These are phyloP conservation scores for Austroboletus festivus DNA, from an alignment of 768 basidiomycete species.

Conservation along the genomic window DNA sequence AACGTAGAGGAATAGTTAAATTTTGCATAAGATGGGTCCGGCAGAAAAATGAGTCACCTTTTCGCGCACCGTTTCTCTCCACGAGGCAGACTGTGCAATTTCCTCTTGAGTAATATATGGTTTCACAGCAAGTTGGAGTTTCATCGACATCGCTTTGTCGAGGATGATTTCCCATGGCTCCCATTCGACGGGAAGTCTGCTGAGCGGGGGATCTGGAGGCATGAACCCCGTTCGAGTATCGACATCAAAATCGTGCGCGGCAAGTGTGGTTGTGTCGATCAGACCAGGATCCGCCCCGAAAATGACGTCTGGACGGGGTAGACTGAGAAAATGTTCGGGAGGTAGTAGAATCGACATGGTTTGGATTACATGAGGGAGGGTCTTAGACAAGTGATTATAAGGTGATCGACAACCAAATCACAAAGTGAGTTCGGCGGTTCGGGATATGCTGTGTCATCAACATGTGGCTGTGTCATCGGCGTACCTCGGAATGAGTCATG, in stretches of 20 bases:
- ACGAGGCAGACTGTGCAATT: slow-evolving; percentile 41
- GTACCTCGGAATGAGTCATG: too few relatives aligned
- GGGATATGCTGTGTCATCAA: neutral
- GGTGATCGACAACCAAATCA: too few relatives aligned
- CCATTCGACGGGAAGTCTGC: slow-evolving; percentile 59
- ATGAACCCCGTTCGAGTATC: slow-evolving; percentile 90
- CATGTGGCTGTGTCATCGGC: neutral
- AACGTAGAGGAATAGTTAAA: too few relatives aligned
- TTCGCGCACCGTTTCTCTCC: slow-evolving; percentile 50
- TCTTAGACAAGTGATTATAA: too few relatives aligned
- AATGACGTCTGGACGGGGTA: slow-evolving; percentile 32
- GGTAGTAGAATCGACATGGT: slow-evolving; percentile 15
- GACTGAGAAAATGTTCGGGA: slow-evolving; percentile 34
- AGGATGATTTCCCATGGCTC: slow-evolving; percentile 69
- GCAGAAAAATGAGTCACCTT: slow-evolving; percentile 36
- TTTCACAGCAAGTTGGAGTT: slow-evolving; percentile 57
- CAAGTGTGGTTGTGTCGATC: slow-evolving; percentile 60
- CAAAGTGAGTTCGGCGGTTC: neutral
- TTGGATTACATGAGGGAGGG: neutral
- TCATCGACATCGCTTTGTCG: slow-evolving; percentile 43
- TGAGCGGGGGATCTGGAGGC: slow-evolving; percentile 70
- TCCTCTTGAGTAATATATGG: slow-evolving; percentile 37
- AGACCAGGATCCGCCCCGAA: slow-evolving; percentile 18
- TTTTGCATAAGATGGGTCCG: neutral
- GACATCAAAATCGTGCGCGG: slow-evolving; percentile 89